These are phyloP conservation scores for Aspergillus wentii DNA, from an alignment of 495 filamentous ascomycete genomes.

Conservation along the genomic window DNA sequence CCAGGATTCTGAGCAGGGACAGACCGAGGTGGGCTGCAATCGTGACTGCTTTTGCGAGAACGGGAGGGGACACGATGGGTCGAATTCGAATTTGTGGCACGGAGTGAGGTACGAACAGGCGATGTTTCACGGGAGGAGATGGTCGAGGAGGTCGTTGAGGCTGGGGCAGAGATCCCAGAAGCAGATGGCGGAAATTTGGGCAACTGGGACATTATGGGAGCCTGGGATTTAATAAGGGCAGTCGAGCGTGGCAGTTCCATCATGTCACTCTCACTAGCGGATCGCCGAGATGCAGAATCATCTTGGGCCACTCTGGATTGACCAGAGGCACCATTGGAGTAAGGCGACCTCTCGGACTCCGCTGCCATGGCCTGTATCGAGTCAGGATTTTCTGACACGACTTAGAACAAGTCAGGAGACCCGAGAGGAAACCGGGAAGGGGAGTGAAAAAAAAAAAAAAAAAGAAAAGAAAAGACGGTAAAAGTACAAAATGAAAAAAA, in stretches of 20 bases:
- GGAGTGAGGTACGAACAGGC: slow-evolving; percentile 35
- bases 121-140: slow-evolving; percentile 49
- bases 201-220: slow-evolving; percentile 27
- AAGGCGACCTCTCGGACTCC: slow-evolving; percentile 43
- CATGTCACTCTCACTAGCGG: slow-evolving; percentile 28
- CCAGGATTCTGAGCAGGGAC: slow-evolving; percentile 33
- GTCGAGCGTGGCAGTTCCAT: slow-evolving; percentile 25
- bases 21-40: slow-evolving; percentile 60
- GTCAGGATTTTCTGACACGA: slow-evolving; percentile 29
- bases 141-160: slow-evolving; percentile 37
- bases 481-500: slow-evolving; percentile 6
- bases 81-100: slow-evolving; percentile 25
- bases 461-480: slow-evolving; percentile 5
- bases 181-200: slow-evolving; percentile 32
- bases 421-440: slow-evolving; percentile 29
- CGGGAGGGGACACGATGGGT: slow-evolving; percentile 34
- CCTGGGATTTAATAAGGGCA: slow-evolving; percentile 20
- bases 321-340: slow-evolving; percentile 29
- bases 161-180: slow-evolving; percentile 25
- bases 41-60: slow-evolving; percentile 67
- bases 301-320: slow-evolving; percentile 27
- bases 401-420: slow-evolving; percentile 35
- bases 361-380: slow-evolving; percentile 32
- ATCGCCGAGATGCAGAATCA: slow-evolving; percentile 23
- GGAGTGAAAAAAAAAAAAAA: slow-evolving; percentile 11